Evolutionary conservation across 2,329 filamentous ascomycete species (phyloP), one percentile per base, ranked within the genome.

Genomic region (Aspergillus oerlinghausenensis): DNA sequence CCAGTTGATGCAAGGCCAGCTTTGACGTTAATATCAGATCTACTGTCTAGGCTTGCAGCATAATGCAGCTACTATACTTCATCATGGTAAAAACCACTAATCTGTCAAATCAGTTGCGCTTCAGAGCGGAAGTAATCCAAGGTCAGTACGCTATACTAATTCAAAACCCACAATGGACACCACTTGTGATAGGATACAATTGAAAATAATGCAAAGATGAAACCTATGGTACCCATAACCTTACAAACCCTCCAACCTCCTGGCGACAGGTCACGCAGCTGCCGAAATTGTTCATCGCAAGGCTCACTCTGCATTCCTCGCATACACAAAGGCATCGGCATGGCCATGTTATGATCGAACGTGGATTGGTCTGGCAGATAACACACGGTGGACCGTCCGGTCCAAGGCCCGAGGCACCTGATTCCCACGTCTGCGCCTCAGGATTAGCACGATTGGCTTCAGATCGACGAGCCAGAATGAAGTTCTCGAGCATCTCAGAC

Each of bases 201-300:
- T 29, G 35, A 25, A 19, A 28, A 48, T 10, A 19, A 49, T 21
- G 7, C 43, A 28, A 21, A 48, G 43, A 53, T 14, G 40, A 21
- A 17, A 10, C 35, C 67, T 65, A 79, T 35, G 94, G 94, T 43
- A 97, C 92, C 79, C 89, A 99, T 58, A 99, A 85, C 65, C 91
- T 85, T 63, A 90, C 92, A 73, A 96, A 97, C 54, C 92, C 94
- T 55, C 86, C 84, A 29, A 97, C 91, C 65, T 94, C 89, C 55
- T 90, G 85, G 51, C 94, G 84, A 73, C 94, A 97, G 67, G 93
- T 97, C 42, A 97, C 92, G 70, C 94, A 99, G 70, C 90, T 95
- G 62, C 92, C 90, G 71, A 96, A 97, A 72, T 97, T 97, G 72
- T 97, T 95, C 86, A 96, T 92, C 3, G 94, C 94, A 60, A 97